A percentile compares a stretch with the other conserved stretches of the same genome.
phyloP scores from a whole-genome alignment of 1,284 basidiomycete species.

The Leccinum solheimii region DNA sequence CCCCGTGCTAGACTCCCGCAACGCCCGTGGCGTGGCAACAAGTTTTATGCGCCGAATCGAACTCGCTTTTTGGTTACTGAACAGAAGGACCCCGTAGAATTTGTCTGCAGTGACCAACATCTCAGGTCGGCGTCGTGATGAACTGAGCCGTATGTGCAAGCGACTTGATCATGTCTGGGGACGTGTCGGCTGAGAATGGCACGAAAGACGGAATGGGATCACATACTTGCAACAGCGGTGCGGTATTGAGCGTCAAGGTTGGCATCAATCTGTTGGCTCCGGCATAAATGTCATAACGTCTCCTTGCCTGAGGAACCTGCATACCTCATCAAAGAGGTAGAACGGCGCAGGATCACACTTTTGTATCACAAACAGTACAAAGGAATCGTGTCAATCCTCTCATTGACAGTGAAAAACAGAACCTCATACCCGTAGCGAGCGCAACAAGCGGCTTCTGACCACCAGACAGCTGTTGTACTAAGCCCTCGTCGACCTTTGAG shows the following conservation, averaged over 20 bases:
- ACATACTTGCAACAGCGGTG: conserved; percentile 89
- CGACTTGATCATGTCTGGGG: conserved; percentile 88
- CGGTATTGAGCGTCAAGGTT: conserved; percentile 98
- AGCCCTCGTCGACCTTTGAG: conserved; percentile 94
- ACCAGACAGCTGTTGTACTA: conserved; percentile 98
- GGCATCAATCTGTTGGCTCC: conserved; percentile 76
- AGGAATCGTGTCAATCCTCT: neutral
- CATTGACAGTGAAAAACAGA: neutral
- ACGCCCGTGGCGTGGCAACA: too few species aligned
- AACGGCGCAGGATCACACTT: conserved; percentile 99
- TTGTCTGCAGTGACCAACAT: conserved; percentile 95
- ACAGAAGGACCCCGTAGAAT: conserved; percentile 99
- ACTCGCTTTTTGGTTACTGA: conserved; percentile 94
- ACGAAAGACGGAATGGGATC: neutral
- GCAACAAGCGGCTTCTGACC: conserved; percentile 98
- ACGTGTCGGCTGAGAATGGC: neutral
- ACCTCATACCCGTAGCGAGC: conserved; percentile 75
- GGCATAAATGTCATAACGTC: neutral
- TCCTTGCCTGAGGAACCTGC: conserved; percentile 6
- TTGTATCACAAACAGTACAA: conserved; percentile 93
- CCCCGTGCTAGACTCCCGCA: too few species aligned
- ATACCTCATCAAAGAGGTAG: conserved; percentile 97
- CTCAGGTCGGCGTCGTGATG: conserved; percentile 94
- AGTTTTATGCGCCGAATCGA: conserved; percentile 78
- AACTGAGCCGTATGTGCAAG: conserved; percentile 90